These are phyloP conservation scores for Penicillium freii DNA, from an alignment of 2,329 filamentous ascomycete species.

Conservation along the genomic window DNA sequence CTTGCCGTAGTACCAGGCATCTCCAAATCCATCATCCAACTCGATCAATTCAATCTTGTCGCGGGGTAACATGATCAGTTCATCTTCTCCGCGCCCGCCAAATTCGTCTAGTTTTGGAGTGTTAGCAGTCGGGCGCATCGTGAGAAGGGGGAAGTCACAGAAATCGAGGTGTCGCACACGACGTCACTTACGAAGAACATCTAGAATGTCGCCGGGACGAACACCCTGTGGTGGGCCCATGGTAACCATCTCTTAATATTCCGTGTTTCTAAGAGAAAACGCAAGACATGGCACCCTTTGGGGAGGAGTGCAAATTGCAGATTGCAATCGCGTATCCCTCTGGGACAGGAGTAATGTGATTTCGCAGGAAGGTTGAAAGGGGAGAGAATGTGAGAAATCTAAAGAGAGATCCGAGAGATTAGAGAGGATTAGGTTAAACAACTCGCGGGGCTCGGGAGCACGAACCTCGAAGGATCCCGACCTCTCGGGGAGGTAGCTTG, in stretches of 20 bases:
- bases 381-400: constrained; percentile 19
- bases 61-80: constrained; percentile 80
- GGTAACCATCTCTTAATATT: constrained; percentile 11
- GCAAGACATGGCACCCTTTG: constrained; percentile 34
- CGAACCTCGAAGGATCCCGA: constrained; percentile 18
- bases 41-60: constrained; percentile 64
- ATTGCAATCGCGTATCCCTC: constrained; percentile 8
- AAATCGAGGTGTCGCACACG: constrained; percentile 10
- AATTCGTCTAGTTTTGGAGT: constrained; percentile 72
- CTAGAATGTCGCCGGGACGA: constrained; percentile 43
- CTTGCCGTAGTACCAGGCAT: constrained; percentile 63
- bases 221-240: constrained; percentile 36
- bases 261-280: constrained; percentile 13
- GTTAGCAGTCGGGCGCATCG: constrained; percentile 12
- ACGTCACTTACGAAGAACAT: constrained; percentile 46
- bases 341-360: constrained; percentile 12
- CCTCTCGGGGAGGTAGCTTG: constrained; percentile 2
- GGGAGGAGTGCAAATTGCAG: constrained; percentile 5
- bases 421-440: constrained; percentile 15
- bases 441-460: constrained; percentile 21
- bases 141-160: background rate
- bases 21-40: constrained; percentile 65
- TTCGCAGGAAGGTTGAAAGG: constrained; percentile 15
- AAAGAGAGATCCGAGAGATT: constrained; percentile 11
- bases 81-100: constrained; percentile 83